A percentile compares a stretch with the other conserved stretches of the same genome.
Evolutionary conservation across 2,329 filamentous ascomycete genomes (phyloP).

Genomic region (Pseudogymnoascus sp.): DNA sequence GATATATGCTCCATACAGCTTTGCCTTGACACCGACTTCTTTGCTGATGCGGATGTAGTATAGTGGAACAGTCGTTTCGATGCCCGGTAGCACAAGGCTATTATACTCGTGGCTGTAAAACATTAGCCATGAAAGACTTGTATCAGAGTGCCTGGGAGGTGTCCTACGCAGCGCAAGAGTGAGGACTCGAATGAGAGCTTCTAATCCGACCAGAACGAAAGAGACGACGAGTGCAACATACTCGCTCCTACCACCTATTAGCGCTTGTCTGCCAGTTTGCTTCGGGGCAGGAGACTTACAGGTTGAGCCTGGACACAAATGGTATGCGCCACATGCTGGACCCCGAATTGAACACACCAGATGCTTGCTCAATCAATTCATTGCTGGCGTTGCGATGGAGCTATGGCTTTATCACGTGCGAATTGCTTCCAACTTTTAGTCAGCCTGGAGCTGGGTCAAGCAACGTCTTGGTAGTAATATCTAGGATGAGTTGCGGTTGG

Average conservation of each 20-base stretch:
- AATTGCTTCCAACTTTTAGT: neutral
- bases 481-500: neutral
- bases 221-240: slow-evolving; percentile 82
- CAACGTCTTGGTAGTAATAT: neutral
- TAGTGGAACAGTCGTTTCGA: slow-evolving; percentile 78
- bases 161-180: slow-evolving; percentile 76
- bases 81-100: slow-evolving; percentile 72
- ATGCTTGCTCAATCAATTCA: slow-evolving; percentile 8
- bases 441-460: neutral
- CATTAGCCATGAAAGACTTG: slow-evolving; percentile 11
- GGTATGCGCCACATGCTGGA: slow-evolving; percentile 2
- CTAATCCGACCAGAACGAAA: slow-evolving; percentile 72
- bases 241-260: slow-evolving; percentile 52
- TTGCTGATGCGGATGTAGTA: slow-evolving; percentile 62
- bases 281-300: neutral
- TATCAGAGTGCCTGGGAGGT: neutral
- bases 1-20: slow-evolving; percentile 50
- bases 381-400: neutral
- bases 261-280: neutral
- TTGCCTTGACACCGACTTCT: slow-evolving; percentile 58
- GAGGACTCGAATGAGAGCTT: slow-evolving; percentile 74
- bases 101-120: slow-evolving; percentile 62
- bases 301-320: slow-evolving; percentile 2
- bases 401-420: neutral
- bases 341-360: neutral